Percentiles rank a stretch among this genome's conserved stretches.
Evolutionary conservation across 495 filamentous ascomycete genomes (phyloP).

Genomic region (Penicillium atrosanguineum): DNA sequence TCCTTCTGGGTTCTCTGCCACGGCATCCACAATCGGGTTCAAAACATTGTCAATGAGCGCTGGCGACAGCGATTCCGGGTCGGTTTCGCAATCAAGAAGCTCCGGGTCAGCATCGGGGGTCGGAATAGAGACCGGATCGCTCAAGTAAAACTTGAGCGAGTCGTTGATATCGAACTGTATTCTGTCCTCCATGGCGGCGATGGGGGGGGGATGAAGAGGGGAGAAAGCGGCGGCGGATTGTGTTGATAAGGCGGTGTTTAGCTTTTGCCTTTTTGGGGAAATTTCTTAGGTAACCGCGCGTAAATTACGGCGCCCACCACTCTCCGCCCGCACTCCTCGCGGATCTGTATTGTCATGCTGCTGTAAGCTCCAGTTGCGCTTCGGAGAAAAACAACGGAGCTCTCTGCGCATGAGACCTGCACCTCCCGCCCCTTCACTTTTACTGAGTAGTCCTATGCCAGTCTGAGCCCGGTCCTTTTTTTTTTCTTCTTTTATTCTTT

Average conservation of each 20-base stretch:
- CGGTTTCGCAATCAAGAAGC: conserved; percentile 86
- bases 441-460: background rate
- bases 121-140: conserved; percentile 76
- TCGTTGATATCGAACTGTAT: conserved; percentile 92
- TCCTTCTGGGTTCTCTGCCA: conserved; percentile 87
- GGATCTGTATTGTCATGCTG: conserved; percentile 1
- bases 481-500: background rate
- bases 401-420: background rate
- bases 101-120: conserved; percentile 85
- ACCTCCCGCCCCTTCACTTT: background rate
- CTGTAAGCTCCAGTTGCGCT: conserved; percentile 7
- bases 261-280: conserved; percentile 27
- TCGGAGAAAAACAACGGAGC: conserved; percentile 21
- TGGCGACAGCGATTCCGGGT: conserved; percentile 76
- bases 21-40: conserved; percentile 89
- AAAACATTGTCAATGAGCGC: conserved; percentile 78
- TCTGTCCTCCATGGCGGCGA: conserved; percentile 65
- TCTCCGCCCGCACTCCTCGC: conserved; percentile 2
- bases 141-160: conserved; percentile 91
- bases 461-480: background rate
- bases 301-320: conserved; percentile 6
- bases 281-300: conserved; percentile 11
- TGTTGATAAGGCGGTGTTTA: conserved; percentile 30
- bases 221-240: conserved; percentile 12
- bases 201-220: conserved; percentile 12